Evolutionary conservation across 2,329 filamentous ascomycete genomes (phyloP).

Genomic region (Sarocladiaceae sp.): DNA sequence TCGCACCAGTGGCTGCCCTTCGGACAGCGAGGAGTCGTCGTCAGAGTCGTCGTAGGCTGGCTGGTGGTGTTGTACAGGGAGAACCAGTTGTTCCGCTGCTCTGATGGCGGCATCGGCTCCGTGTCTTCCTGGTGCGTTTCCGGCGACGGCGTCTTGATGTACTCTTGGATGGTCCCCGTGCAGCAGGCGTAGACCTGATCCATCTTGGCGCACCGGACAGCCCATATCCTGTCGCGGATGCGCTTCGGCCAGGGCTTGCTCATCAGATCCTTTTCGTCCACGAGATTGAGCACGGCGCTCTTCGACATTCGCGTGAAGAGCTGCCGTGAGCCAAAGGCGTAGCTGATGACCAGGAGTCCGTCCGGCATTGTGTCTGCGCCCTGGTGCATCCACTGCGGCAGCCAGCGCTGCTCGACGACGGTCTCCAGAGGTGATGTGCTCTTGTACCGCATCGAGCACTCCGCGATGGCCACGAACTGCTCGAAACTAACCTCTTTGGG

Average conservation of each 20-base stretch:
- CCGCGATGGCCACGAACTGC: constrained; percentile 47
- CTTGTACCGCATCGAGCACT: constrained; percentile 45
- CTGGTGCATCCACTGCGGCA: constrained; percentile 47
- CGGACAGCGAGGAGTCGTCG: constrained; percentile 41
- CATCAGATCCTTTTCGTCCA: constrained; percentile 37
- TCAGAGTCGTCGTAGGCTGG: constrained; percentile 23
- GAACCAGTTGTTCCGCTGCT: constrained; percentile 16
- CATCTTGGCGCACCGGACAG: constrained; percentile 43
- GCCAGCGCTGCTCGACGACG: constrained; percentile 46
- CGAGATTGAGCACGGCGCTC: constrained; percentile 41
- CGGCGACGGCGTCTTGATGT: constrained; percentile 28
- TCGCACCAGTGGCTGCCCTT: constrained; percentile 47
- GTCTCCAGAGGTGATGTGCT: constrained; percentile 48
- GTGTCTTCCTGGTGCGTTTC: constrained; percentile 16
- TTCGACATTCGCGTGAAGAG: constrained; percentile 48
- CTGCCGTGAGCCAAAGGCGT: constrained; percentile 44
- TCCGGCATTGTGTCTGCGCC: constrained; percentile 44
- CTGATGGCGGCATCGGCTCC: constrained; percentile 16
- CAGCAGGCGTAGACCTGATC: constrained; percentile 46
- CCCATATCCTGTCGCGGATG: constrained; percentile 45
- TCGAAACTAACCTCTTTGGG: constrained; percentile 43
- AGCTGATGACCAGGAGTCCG: constrained; percentile 47
- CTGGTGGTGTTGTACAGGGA: constrained; percentile 12
- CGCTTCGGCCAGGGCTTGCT: constrained; percentile 41
- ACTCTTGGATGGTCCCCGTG: constrained; percentile 39